Percentiles rank a stretch among this genome's conserved stretches.
These are phyloP conservation scores for Miamiensis avidus DNA, from an alignment of 169 alveolate species.

Conservation along the genomic window DNA sequence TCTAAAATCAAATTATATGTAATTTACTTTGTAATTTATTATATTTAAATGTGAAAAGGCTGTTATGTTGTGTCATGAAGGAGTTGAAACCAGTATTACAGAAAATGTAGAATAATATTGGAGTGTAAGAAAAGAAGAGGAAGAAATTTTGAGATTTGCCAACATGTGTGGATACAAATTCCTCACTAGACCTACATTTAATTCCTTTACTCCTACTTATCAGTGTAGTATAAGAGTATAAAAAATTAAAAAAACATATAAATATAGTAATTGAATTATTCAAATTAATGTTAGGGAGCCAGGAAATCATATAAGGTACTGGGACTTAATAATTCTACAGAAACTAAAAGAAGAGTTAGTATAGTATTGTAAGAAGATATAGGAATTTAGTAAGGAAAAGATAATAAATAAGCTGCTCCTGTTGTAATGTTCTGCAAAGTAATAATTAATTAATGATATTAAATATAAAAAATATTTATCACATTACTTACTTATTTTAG, in stretches of 20 bases:
- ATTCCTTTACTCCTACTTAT: slow-evolving; percentile 20
- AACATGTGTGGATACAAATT: slow-evolving; percentile 25
- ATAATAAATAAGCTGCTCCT: not conserved
- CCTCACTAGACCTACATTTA: not conserved
- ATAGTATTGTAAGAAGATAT: slow-evolving; percentile 3
- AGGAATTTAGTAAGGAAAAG: not conserved
- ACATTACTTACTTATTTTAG: not conserved
- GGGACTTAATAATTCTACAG: slow-evolving; percentile 20
- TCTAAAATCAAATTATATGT: not conserved
- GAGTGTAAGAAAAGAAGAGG: slow-evolving; percentile 27
- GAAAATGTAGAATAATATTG: slow-evolving; percentile 18
- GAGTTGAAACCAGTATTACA: not conserved
- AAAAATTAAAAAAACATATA: too few species aligned
- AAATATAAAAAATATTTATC: too few species aligned
- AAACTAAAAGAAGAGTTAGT: slow-evolving; percentile 12
- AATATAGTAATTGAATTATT: too few species aligned
- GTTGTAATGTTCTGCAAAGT: not conserved
- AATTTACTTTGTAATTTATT: slow-evolving; percentile 16
- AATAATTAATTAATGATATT: too few species aligned
- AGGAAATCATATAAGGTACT: slow-evolving; percentile 4
- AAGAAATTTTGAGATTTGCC: slow-evolving; percentile 23
- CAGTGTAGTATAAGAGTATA: slow-evolving; percentile 27
- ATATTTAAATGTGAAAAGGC: not conserved
- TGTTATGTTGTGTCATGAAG: slow-evolving; percentile 37
- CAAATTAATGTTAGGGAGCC: too few species aligned